Percentiles rank a stretch among this genome's conserved stretches.
Conservation (phyloP, 257 asterid species). For the Nicotiana obtusifolia region DNA sequence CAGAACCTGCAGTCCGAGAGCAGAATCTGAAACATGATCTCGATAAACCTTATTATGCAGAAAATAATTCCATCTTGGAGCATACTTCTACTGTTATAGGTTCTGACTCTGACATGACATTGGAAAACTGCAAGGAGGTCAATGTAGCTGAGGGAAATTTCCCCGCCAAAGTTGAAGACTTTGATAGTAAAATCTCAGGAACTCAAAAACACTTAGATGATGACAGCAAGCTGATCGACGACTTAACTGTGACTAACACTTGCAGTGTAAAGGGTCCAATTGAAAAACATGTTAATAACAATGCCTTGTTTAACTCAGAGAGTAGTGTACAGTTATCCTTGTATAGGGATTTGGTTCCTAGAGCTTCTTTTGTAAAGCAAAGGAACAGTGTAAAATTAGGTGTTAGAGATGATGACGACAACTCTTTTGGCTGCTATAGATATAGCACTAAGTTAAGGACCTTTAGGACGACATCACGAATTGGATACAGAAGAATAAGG, state of each 20-base stretch:
- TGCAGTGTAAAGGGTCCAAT: constrained; percentile 52
- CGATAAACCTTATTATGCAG: constrained; percentile 30
- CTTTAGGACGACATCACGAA: constrained; percentile 53
- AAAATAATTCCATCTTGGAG: constrained; percentile 40
- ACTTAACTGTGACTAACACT: constrained; percentile 41
- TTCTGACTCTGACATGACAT: constrained; percentile 33
- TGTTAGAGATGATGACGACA: constrained; percentile 95
- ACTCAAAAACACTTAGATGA: constrained; percentile 21
- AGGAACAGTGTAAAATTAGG: constrained; percentile 83
- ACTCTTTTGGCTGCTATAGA: constrained; percentile 70
- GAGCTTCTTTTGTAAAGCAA: constrained; percentile 52
- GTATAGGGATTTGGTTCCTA: constrained; percentile 54
- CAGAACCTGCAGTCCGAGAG: constrained; percentile 35
- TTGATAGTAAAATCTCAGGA: constrained; percentile 29
- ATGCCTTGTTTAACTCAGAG: constrained; percentile 46
- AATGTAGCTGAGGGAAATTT: constrained; percentile 21
- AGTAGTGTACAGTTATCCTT: constrained; percentile 87
- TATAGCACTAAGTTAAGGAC: constrained; percentile 64
- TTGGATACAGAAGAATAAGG: constrained; percentile 60
- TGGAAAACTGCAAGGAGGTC: constrained; percentile 28
- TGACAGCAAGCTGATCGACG: constrained; percentile 12
- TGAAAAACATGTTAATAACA: constrained; percentile 38
- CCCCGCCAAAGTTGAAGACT: constrained; percentile 18
- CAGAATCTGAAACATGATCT: constrained; percentile 29
- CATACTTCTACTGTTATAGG: constrained; percentile 34